Base-by-base conservation (phyloP, 805 yeast genomes). In the Suhomyces kilbournensis region DNA sequence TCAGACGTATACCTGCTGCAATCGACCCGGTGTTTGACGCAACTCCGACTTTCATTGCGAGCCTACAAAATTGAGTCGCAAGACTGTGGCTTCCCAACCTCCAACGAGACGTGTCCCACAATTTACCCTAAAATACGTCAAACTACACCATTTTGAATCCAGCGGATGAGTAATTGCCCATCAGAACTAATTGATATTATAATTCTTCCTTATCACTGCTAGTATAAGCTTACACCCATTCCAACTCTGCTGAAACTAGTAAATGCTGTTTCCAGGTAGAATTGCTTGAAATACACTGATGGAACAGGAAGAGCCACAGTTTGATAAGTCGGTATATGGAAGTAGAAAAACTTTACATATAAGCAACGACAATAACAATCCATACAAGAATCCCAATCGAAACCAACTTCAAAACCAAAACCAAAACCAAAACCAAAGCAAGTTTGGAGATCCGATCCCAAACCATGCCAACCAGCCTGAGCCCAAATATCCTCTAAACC, bases 301-400 rank as follows among this genome's bases (percentile, higher is more conserved):
- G 55, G 48, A 49, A 34, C 52, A 47, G 34, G 49, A 55, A 40
- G 49, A 50, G 56, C 58, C 58, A 55, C 58, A 55, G 56, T 55
- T 55, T 26, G 48, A 47, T 8, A 15, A 32, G 43, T 46, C 45
- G 46, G 23, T 45, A 30, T 47, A 48, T 42, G 42, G 42, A 38
- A 40, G 44, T 44, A 44, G 44, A 47, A 40, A 38, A 30, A 46
- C 35, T 26, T 23, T 44, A 45, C 43, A 23, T 51, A 46, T 51
- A 46, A 47, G 39, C 32, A 17, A 44, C 19, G 35, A 46, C 32
- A 35, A 22, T 3, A 26, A 42, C 28, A 32, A 32, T 32, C n/a
- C 14, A 12, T 32, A 32, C 35, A 32, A 32, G 9, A 32, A 32
- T 12, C 32, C 32, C n/a, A 10, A 28, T 12, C 35, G n/a, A 32